These are phyloP conservation scores for Rhodotorula diobovata DNA, from an alignment of 768 basidiomycete genomes.

Conservation along the genomic window DNA sequence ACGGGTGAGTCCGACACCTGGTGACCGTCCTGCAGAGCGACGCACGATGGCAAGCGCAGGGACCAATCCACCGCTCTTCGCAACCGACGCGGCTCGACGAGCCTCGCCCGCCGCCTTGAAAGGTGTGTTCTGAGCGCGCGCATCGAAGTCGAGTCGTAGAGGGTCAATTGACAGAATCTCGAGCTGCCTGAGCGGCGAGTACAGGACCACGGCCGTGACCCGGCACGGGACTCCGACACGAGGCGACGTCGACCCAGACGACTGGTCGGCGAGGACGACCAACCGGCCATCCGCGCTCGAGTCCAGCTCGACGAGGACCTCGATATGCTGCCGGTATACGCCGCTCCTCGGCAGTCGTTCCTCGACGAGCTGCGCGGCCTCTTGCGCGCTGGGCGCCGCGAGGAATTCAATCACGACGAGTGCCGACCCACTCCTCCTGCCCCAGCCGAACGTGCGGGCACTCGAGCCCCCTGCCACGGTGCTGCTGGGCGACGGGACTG, in stretches of 20 bases:
- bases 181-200: slow-evolving; percentile 55
- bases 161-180: slow-evolving; percentile 59
- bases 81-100: no score
- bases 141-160: slow-evolving; percentile 43
- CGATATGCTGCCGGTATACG: background rate
- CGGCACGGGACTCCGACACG: no score
- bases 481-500: background rate
- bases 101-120: no score
- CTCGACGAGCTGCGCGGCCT: background rate
- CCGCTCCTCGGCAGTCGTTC: background rate
- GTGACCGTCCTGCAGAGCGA: no score
- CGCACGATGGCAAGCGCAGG: no score
- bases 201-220: slow-evolving; percentile 50
- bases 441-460: background rate
- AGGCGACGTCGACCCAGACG: no score
- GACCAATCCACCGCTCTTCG: background rate
- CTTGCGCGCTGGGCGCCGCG: background rate
- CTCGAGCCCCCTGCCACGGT: no score
- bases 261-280: background rate
- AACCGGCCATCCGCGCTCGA: background rate
- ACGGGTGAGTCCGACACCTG: no score
- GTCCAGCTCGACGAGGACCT: background rate
- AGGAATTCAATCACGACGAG: background rate
- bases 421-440: background rate
- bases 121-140: background rate